phyloP scores from a whole-genome alignment of 441 rosid species.

The Kokia cookei region DNA sequence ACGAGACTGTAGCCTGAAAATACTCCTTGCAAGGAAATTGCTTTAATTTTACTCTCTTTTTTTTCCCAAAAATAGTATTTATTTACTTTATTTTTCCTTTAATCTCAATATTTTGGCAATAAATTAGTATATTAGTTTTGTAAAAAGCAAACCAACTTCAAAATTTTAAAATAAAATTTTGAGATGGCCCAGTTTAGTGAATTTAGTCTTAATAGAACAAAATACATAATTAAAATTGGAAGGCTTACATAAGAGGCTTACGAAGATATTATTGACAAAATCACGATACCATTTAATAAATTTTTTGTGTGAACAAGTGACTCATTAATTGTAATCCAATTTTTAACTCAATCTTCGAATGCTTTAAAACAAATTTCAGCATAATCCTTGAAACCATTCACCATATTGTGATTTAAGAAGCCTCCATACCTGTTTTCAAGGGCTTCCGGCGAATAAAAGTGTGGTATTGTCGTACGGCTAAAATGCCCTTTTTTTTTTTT shows the following conservation, averaged over 20 bases:
- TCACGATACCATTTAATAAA: too few relatives aligned
- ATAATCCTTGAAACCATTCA: conserved; percentile 33
- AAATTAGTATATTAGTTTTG: too few relatives aligned
- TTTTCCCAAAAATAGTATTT: background rate
- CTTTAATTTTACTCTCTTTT: background rate
- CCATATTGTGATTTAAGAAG: conserved; percentile 17
- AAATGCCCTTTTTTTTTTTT: conserved; percentile 2
- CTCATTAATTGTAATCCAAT: conserved; percentile 36
- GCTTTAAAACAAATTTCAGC: conserved; percentile 24
- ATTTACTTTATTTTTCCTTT: background rate
- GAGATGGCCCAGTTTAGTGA: too few relatives aligned
- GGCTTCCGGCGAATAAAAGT: conserved; percentile 32
- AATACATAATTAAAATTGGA: too few relatives aligned
- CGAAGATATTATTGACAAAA: too few relatives aligned
- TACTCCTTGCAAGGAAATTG: background rate
- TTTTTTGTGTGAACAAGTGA: background rate
- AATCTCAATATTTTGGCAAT: too few relatives aligned
- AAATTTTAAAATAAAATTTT: too few relatives aligned
- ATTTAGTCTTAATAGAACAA: too few relatives aligned
- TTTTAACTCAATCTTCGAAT: conserved; percentile 35
- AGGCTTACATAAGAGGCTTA: too few relatives aligned
- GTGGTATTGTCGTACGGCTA: conserved; percentile 32
- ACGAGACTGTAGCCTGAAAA: background rate
- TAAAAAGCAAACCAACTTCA: too few relatives aligned
- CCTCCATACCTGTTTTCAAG: conserved; percentile 34